phyloP scores from a whole-genome alignment of 2,329 filamentous ascomycete genomes.

The Hirsutella rhossiliensis region DNA sequence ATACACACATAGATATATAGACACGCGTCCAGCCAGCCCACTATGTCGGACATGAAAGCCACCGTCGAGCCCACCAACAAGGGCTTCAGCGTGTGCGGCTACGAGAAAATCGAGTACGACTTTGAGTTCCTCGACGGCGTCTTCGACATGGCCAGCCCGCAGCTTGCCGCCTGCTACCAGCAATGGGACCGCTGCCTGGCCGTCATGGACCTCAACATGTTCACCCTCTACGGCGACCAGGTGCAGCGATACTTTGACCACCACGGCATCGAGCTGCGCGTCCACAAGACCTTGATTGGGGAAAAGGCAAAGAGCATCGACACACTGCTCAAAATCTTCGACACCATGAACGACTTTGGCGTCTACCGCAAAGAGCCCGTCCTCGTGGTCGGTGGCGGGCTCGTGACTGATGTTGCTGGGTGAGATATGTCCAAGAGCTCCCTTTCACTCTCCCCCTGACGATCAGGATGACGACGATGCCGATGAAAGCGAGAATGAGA shows the following conservation, averaged over 20 bases:
- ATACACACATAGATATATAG: no score
- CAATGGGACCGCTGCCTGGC: slow-evolving; percentile 54
- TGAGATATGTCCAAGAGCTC: no score
- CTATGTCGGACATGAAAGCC: slow-evolving; percentile 60
- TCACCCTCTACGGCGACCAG: slow-evolving; percentile 51
- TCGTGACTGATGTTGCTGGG: slow-evolving; percentile 66
- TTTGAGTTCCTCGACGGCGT: slow-evolving; percentile 62
- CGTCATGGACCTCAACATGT: slow-evolving; percentile 62
- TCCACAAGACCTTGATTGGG: slow-evolving; percentile 63
- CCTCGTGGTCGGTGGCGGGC: slow-evolving; percentile 53
- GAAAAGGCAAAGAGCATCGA: slow-evolving; percentile 66
- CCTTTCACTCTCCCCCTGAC: no score
- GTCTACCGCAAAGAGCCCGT: slow-evolving; percentile 58
- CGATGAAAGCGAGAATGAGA: no score
- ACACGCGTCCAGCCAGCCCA: slow-evolving; percentile 5
- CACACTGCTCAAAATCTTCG: slow-evolving; percentile 55
- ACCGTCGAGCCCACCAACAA: slow-evolving; percentile 49
- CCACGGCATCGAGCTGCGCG: slow-evolving; percentile 46
- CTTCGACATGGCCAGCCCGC: slow-evolving; percentile 46
- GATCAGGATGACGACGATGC: no score
- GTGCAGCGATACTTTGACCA: slow-evolving; percentile 58
- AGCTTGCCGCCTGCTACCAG: slow-evolving; percentile 53
- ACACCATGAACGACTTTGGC: slow-evolving; percentile 64
- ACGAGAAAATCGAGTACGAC: slow-evolving; percentile 67
- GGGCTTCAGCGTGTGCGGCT: slow-evolving; percentile 60